These are phyloP conservation scores for Vaccinium darrowii DNA, from an alignment of 148 eudicot species.

Conservation along the genomic window DNA sequence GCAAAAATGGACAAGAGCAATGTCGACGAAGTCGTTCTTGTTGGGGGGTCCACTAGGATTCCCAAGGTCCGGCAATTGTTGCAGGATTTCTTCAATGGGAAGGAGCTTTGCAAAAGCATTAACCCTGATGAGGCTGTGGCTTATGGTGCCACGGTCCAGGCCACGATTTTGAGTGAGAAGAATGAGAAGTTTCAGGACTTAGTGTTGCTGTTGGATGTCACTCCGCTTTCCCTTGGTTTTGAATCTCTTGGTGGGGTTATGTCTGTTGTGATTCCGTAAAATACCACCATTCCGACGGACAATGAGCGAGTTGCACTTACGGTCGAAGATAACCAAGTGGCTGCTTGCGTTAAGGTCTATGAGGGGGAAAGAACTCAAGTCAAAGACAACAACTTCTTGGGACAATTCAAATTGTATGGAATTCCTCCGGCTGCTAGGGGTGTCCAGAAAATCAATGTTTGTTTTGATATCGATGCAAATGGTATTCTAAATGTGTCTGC, in stretches of 20 bases:
- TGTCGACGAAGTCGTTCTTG: background rate
- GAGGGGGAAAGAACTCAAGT: conserved; percentile 23
- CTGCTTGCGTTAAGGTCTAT: conserved; percentile 17
- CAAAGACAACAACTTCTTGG: conserved; percentile 18
- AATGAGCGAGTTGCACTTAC: too few relatives aligned
- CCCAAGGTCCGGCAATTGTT: background rate
- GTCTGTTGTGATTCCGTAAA: background rate
- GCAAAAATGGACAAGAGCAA: background rate
- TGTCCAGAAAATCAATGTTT: background rate
- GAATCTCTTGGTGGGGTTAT: background rate
- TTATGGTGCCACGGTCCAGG: background rate
- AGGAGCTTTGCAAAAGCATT: background rate
- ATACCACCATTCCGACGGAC: background rate
- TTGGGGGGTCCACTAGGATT: conserved; percentile 1
- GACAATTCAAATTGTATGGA: conserved; percentile 19
- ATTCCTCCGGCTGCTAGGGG: conserved; percentile 25
- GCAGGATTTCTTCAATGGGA: conserved; percentile 10
- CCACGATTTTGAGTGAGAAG: background rate
- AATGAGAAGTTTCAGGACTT: background rate
- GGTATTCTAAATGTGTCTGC: conserved; percentile 23
- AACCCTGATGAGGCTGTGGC: conserved; percentile 7
- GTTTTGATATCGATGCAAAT: conserved; percentile 19
- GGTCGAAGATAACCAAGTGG: background rate
- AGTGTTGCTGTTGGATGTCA: background rate
- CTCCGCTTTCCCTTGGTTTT: background rate